These are phyloP conservation scores for Lecanicillium sp. DNA, from an alignment of 2,329 filamentous ascomycete species.

Conservation along the genomic window DNA sequence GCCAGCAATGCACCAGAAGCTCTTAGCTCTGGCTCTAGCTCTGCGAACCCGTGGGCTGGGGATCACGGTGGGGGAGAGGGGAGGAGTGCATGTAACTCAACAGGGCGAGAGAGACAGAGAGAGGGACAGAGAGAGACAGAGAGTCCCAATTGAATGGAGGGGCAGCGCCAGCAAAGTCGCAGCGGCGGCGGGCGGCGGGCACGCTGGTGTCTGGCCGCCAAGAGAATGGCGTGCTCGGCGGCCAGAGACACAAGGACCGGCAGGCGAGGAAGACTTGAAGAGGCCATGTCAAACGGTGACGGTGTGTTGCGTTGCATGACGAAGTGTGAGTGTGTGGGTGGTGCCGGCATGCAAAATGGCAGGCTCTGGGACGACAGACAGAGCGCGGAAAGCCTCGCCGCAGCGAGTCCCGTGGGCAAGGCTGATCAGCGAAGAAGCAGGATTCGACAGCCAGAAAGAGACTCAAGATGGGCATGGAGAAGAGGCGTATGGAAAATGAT, in stretches of 20 bases:
- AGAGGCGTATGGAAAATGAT: not conserved
- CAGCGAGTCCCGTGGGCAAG: conserved; percentile 7
- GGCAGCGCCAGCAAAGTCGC: too few species aligned
- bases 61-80: too few species aligned
- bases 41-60: too few species aligned
- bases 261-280: too few species aligned
- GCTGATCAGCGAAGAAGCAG: not conserved
- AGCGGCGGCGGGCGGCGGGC: not conserved
- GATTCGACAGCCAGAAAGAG: not conserved
- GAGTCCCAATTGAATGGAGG: too few species aligned
- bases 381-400: too few species aligned
- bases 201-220: not conserved
- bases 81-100: too few species aligned
- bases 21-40: too few species aligned
- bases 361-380: not conserved
- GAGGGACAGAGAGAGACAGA: too few species aligned
- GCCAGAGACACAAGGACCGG: not conserved
- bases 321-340: not conserved
- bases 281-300: too few species aligned
- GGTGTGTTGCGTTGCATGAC: not conserved
- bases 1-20: too few species aligned
- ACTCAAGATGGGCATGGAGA: conserved; percentile 1
- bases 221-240: conserved; percentile 8
- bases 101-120: too few species aligned
- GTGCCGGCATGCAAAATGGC: not conserved